Evolutionary conservation across 345 rosid genomes (phyloP), one percentile per base, ranked within the genome.

Genomic region (Salix arbutifolia): DNA sequence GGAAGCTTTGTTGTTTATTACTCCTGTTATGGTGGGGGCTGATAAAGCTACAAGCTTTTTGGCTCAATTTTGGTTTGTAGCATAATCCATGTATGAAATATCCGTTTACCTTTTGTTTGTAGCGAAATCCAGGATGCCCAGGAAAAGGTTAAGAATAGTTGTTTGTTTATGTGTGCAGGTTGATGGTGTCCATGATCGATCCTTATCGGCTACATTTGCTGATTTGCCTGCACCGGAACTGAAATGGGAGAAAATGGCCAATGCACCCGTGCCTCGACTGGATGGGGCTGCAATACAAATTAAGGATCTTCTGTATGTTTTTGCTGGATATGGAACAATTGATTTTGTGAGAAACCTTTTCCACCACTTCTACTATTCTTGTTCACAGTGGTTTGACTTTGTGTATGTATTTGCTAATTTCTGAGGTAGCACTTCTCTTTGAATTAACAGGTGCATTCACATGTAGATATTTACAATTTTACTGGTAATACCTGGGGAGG

Each of bases 231-330:
- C 88, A 48, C 96, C 98, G 4, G 80, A 88, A 67, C 81, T 96
- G 35, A 71, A 91, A 71, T 93, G 98, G 99, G 89, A 92, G 86
- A 90, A 91, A 87, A 96, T 96, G 99, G 71, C 88, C 37, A 28
- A 85, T 86, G 90, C 99, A 0, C 98, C 97, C 35, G 97, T 96
- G 60, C 99, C 98, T 86, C 97, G 98, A 46, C 80, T 96, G 16
- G 99, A 92, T 77, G 98, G 99, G 73, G 97, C 98, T 67, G 96
- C 97, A 0, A 80, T 92, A 71, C 99, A 96, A 90, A 92, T 96
- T 53, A 82, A 80, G 84, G 83, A 93, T 79, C 89, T 82, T 72
- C 86, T 96, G 0, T 96, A 75, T 50, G 99, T 96, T 5, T 96
- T 96, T 84, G 99, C 99, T 50, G 98, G 99, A 66, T 96, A 96